Conservation (phyloP, 805 yeast species). For the Starmerella vitae region DNA sequence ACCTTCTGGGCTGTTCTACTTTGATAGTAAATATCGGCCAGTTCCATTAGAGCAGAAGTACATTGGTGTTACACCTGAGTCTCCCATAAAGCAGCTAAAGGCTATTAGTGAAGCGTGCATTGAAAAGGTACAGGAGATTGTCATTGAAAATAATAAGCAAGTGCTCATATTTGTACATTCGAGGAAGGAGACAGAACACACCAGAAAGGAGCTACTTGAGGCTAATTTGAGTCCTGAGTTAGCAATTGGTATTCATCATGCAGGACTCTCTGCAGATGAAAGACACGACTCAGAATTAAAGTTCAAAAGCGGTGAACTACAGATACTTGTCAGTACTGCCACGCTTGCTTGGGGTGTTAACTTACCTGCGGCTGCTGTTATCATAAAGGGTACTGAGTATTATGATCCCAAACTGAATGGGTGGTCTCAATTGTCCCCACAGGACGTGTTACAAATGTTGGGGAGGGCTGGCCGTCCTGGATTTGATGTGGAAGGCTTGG, state of each 20-base stretch:
- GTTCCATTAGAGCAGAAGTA: constrained; percentile 84
- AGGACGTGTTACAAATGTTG: constrained; percentile 90
- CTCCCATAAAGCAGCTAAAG: constrained; percentile 57
- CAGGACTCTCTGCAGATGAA: constrained; percentile 85
- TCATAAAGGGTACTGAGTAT: constrained; percentile 86
- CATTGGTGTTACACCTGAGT: constrained; percentile 74
- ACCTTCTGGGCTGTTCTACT: constrained; percentile 50
- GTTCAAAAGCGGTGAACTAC: constrained; percentile 71
- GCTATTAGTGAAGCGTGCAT: constrained; percentile 88
- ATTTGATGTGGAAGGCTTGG: constrained; percentile 84
- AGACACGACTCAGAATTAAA: constrained; percentile 74
- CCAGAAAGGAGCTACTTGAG: constrained; percentile 49
- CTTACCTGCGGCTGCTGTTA: constrained; percentile 93
- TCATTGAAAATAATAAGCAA: constrained; percentile 46
- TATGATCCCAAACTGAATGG: constrained; percentile 81
- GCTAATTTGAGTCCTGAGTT: constrained; percentile 34
- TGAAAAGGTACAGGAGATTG: constrained; percentile 56
- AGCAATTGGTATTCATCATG: constrained; percentile 94
- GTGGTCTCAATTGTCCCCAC: constrained; percentile 89
- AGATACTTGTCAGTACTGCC: constrained; percentile 88
- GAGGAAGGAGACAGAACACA: constrained; percentile 83
- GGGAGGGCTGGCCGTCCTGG: constrained; percentile 98
- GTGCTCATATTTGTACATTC: constrained; percentile 87
- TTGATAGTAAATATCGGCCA: constrained; percentile 76
- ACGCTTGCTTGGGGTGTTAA: constrained; percentile 99